phyloP scores from a whole-genome alignment of 148 eudicot genomes.

The Vaccinium vitisidaea region DNA sequence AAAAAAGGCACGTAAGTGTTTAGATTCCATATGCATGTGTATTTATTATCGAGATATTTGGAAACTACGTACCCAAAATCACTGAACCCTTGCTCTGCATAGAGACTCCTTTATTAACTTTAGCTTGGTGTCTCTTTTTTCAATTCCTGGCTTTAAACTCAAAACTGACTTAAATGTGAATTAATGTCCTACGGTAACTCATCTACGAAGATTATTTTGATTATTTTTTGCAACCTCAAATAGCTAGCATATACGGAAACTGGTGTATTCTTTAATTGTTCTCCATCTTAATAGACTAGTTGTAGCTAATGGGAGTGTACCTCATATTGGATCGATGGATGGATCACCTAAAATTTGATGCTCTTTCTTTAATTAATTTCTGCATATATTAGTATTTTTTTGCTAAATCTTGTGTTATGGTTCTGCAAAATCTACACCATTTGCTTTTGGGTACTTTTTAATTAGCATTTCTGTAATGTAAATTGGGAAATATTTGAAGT shows the following conservation, averaged over 20 bases:
- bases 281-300: not conserved
- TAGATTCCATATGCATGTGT: not conserved
- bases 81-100: not conserved
- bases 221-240: not conserved
- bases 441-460: not conserved
- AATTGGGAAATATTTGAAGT: not conserved
- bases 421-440: not conserved
- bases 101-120: slow-evolving; percentile 16
- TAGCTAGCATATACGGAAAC: not conserved
- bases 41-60: not conserved
- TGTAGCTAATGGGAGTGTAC: not conserved
- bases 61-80: not conserved
- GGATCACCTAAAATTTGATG: not conserved
- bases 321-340: not conserved
- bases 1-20: too few species aligned
- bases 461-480: not conserved
- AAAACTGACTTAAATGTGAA: too few species aligned
- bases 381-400: not conserved
- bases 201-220: not conserved
- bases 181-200: too few species aligned
- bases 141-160: too few species aligned
- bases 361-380: not conserved
- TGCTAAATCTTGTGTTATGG: not conserved
- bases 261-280: not conserved
- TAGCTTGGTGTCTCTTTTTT: too few species aligned